These are phyloP conservation scores for Cicer pinnatifidum DNA, from an alignment of 306 rosid species.

Conservation along the genomic window DNA sequence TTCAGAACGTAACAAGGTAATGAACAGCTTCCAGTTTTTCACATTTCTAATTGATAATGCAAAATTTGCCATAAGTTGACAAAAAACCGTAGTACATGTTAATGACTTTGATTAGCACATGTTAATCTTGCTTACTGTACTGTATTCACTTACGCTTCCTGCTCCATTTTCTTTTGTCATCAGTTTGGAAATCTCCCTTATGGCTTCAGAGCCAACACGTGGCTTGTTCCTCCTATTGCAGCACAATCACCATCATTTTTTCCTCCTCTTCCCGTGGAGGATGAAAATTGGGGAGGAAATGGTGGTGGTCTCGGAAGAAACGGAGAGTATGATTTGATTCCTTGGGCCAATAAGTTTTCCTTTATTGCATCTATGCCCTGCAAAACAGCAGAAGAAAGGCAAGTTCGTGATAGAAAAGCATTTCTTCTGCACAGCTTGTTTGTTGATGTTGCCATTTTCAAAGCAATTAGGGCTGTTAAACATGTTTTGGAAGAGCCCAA, in stretches of 20 bases:
- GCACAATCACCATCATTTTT: constrained; percentile 71
- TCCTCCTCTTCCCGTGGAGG: constrained; percentile 85
- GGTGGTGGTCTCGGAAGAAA: constrained; percentile 94
- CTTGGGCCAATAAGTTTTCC: constrained; percentile 89
- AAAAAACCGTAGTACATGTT: constrained; percentile 12
- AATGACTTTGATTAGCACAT: constrained; percentile 8
- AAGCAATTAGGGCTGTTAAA: constrained; percentile 71
- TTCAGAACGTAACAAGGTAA: constrained; percentile 89
- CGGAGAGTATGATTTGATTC: constrained; percentile 74
- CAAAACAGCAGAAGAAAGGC: constrained; percentile 92
- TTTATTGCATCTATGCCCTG: constrained; percentile 87
- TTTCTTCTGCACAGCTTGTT: constrained; percentile 94
- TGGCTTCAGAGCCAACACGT: constrained; percentile 94
- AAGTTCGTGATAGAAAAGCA: constrained; percentile 88
- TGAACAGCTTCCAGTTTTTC: constrained; percentile 6
- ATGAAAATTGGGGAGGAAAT: constrained; percentile 92
- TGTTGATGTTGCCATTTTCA: constrained; percentile 84
- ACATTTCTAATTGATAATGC: neutral
- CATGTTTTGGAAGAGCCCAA: constrained; percentile 58
- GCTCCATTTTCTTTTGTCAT: constrained; percentile 35
- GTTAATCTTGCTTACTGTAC: constrained; percentile 19
- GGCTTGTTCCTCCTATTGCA: constrained; percentile 93
- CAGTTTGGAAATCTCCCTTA: constrained; percentile 98
- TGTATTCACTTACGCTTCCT: constrained; percentile 27
- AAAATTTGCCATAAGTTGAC: constrained; percentile 2